phyloP scores from a whole-genome alignment of 768 basidiomycete species.

The Pleurotus pulmonarius region DNA sequence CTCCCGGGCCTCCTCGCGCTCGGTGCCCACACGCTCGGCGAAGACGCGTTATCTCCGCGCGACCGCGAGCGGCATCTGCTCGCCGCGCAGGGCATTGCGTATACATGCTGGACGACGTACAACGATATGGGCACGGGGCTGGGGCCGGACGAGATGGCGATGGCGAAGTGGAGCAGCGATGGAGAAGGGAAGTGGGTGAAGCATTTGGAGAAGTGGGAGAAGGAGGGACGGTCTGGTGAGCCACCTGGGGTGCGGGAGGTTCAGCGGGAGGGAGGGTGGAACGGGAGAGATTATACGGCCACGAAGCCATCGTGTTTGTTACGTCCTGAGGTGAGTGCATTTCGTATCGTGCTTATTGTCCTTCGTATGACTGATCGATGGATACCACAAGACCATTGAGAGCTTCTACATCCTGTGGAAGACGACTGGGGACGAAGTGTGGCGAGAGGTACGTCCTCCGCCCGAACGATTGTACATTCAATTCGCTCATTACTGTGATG shows the following conservation, averaged over 20 bases:
- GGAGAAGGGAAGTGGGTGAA: slow-evolving; percentile 32
- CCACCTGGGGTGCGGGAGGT: slow-evolving; percentile 30
- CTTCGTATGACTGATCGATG: too few species aligned
- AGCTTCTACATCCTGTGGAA: slow-evolving; percentile 52
- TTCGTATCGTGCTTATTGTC: neutral
- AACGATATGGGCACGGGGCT: slow-evolving; percentile 61
- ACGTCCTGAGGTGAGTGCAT: slow-evolving; percentile 44
- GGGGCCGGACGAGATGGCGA: slow-evolving; percentile 52
- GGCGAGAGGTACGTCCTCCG: slow-evolving; percentile 36
- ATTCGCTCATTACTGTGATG: neutral
- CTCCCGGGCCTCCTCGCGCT: slow-evolving; percentile 60
- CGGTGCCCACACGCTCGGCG: slow-evolving; percentile 38
- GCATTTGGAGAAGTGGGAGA: slow-evolving; percentile 40
- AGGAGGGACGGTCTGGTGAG: slow-evolving; percentile 27
- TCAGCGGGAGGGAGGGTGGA: slow-evolving; percentile 11
- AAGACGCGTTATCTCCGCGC: neutral
- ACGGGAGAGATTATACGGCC: slow-evolving; percentile 34
- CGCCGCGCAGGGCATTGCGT: slow-evolving; percentile 60
- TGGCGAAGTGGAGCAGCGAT: slow-evolving; percentile 19
- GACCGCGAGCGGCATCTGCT: slow-evolving; percentile 41
- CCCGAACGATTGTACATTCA: neutral
- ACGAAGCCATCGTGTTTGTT: slow-evolving; percentile 33
- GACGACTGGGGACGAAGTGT: slow-evolving; percentile 43
- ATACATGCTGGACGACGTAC: slow-evolving; percentile 62
- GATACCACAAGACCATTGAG: slow-evolving; percentile 38